These are phyloP conservation scores for Neopestalotiopsis sp. DNA, from an alignment of 2,329 filamentous ascomycete species.

Conservation along the genomic window DNA sequence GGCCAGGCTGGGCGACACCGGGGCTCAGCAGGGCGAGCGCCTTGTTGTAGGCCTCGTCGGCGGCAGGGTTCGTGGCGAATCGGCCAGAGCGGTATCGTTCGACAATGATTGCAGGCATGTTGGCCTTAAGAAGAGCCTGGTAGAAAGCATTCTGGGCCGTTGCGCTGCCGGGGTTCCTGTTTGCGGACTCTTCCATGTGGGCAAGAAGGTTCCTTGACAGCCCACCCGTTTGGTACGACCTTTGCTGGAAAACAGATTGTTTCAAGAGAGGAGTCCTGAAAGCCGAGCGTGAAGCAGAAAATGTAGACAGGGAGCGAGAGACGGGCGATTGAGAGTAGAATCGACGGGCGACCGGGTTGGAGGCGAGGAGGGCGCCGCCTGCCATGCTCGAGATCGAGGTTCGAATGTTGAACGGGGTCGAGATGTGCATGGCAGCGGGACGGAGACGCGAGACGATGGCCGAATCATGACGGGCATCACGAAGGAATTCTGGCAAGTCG, in stretches of 20 bases:
- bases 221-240: conserved; percentile 50
- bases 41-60: conserved; percentile 79
- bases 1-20: conserved; percentile 35
- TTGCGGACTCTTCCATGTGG: conserved; percentile 87
- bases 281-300: conserved; percentile 24
- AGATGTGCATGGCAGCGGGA: conserved; percentile 24
- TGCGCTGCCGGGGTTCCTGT: conserved; percentile 87
- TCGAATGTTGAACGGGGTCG: conserved; percentile 36
- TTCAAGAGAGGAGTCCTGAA: conserved; percentile 21
- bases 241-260: conserved; percentile 31
- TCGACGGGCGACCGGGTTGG: conserved; percentile 33
- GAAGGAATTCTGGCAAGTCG: conserved; percentile 41
- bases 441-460: conserved; percentile 21
- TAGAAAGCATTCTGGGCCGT: conserved; percentile 94
- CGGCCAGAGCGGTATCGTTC: conserved; percentile 87
- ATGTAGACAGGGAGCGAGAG: conserved; percentile 31
- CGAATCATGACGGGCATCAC: conserved; percentile 29
- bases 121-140: conserved; percentile 84
- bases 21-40: conserved; percentile 60
- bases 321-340: conserved; percentile 27
- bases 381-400: conserved; percentile 37
- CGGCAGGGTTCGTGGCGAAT: conserved; percentile 79
- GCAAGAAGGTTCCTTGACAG: conserved; percentile 73
- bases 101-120: conserved; percentile 91
- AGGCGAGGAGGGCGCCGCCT: conserved; percentile 33